Base-by-base conservation (phyloP, 495 filamentous ascomycete genomes). In the Saxophila tyrrhenica region DNA sequence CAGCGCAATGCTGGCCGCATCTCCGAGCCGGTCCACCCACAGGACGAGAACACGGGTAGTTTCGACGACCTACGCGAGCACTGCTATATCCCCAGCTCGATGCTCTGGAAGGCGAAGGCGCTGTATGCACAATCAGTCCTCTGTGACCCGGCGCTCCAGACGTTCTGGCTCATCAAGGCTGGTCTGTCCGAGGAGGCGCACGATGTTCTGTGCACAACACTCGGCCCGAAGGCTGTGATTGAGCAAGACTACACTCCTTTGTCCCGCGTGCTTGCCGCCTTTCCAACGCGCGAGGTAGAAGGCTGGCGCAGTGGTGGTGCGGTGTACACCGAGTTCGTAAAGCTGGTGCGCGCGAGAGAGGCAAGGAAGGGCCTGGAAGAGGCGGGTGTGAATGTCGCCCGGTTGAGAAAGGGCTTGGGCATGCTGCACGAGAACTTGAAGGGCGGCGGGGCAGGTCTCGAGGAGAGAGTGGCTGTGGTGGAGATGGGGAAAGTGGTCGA, bases 101-200 rank as follows among this genome's bases (percentile, higher is more conserved):
- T 88, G 89, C 76, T 97, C 57, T 90, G 83, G 80, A 80, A 87
- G 51, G 87, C 91, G 24, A 89, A 89, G 70, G 92, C 90, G 3
- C 73, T 94, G 8, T 78, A 86, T 62, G 87, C 86, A 55, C 81
- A 88, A 39, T 75, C 81, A 54, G 78, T 74, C 47, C 75, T 79
- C 52, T 72, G 77, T 25, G 78, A 90, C 62, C 69, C 82, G 20
- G 70, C 69, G 19, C 73, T 75, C 43, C 85, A 94, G 63, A 82
- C 88, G 5, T 74, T 82, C 42, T 87, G 80, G 54, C 78, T 95
- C 2, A 76, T 96, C 55, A 78, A 78, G 48, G 91, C 86, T 8
- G 77, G 76, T 45, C 78, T 86, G 50, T 86, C 81, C 72, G 76
- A 78, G 46, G 85, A 91, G 63, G 91, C 92, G 20, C 92, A 95